These are phyloP conservation scores for Selenicereus undatus DNA, from an alignment of 148 eudicot genomes.

Conservation along the genomic window DNA sequence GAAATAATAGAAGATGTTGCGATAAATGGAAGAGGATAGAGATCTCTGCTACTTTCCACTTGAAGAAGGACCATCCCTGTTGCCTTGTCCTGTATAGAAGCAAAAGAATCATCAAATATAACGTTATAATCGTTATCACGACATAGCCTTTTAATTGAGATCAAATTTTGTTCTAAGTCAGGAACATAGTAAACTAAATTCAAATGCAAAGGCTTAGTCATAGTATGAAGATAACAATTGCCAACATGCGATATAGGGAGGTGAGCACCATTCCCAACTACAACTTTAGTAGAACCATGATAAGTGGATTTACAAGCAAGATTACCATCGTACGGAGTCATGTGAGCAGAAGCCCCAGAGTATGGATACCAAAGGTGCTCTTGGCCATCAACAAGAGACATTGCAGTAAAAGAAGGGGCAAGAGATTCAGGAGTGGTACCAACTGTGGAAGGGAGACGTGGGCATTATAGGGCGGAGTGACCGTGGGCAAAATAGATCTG, in stretches of 20 bases:
- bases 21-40: background rate
- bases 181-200: background rate
- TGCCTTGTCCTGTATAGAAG: background rate
- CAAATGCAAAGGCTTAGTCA: too few relatives aligned
- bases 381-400: too few relatives aligned
- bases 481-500: too few relatives aligned
- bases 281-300: background rate
- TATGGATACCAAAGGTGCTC: background rate
- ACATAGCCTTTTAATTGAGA: background rate
- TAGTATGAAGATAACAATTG: background rate
- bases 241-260: background rate
- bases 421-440: too few relatives aligned
- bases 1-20: too few relatives aligned
- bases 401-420: too few relatives aligned
- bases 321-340: background rate
- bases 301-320: background rate
- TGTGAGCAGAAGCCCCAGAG: background rate
- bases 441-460: too few relatives aligned
- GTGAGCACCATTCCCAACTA: too few relatives aligned
- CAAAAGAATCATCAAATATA: background rate
- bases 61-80: background rate
- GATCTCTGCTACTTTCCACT: background rate
- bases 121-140: background rate
- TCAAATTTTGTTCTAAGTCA: background rate
- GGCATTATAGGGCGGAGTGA: too few relatives aligned